Percentiles rank a stretch among this genome's conserved stretches.
Conservation (phyloP, 306 rosid species). For the Gastrolobium villosum region DNA sequence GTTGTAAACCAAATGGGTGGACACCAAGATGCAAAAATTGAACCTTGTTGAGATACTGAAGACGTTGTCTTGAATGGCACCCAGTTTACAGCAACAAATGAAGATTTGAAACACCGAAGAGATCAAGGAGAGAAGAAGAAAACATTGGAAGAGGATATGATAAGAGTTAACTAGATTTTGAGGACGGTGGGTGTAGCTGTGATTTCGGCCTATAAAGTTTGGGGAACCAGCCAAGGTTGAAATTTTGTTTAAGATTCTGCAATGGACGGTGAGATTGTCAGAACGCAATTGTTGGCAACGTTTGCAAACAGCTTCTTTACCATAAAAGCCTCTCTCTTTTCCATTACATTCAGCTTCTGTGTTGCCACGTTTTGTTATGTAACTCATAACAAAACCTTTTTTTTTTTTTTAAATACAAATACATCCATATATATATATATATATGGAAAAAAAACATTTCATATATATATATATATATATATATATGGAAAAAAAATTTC, state of each 20-base stretch:
- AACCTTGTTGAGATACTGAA: slow-evolving; percentile 37
- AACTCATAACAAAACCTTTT: too few species aligned
- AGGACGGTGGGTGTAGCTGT: slow-evolving; percentile 69
- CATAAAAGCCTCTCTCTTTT: neutral
- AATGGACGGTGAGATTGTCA: slow-evolving; percentile 50
- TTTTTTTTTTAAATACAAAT: too few species aligned
- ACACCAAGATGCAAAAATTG: neutral
- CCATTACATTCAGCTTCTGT: slow-evolving; percentile 23
- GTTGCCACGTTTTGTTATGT: slow-evolving; percentile 30
- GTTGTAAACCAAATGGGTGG: slow-evolving; percentile 3
- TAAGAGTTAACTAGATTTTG: slow-evolving; percentile 48
- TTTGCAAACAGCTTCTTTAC: slow-evolving; percentile 29
- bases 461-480: too few species aligned
- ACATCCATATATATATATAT: too few species aligned
- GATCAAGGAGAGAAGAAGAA: slow-evolving; percentile 37
- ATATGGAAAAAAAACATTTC: too few species aligned
- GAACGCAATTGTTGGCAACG: slow-evolving; percentile 38
- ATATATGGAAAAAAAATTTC: too few species aligned
- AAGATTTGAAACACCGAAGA: neutral
- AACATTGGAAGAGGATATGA: slow-evolving; percentile 8
- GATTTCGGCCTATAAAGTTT: slow-evolving; percentile 62
- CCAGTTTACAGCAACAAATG: neutral
- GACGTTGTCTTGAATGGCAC: too few species aligned
- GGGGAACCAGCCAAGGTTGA: slow-evolving; percentile 58
- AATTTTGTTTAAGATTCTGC: neutral